Evolutionary conservation across 2,329 filamentous ascomycete genomes (phyloP).

Genomic region (Pestalotiopsis sp.): DNA sequence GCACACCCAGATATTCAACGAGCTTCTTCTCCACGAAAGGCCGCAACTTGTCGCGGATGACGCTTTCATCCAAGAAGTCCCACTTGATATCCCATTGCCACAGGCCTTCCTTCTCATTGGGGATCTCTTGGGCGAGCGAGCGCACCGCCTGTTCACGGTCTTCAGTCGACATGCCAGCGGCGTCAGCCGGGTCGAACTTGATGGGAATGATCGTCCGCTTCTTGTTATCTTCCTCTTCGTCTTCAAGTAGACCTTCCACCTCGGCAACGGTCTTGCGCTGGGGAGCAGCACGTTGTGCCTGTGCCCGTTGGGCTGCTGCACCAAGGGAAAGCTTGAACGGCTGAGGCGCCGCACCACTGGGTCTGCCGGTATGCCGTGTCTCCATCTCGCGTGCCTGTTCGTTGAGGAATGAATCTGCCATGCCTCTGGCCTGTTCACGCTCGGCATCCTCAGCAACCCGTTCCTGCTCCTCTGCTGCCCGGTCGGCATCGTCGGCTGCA

Average conservation of each 20-base stretch:
- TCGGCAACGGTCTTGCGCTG: slow-evolving; percentile 84
- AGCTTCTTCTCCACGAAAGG: slow-evolving; percentile 99
- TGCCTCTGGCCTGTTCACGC: slow-evolving; percentile 76
- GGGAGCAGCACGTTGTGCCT: slow-evolving; percentile 56
- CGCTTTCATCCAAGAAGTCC: slow-evolving; percentile 82
- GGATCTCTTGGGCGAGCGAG: slow-evolving; percentile 86
- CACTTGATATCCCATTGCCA: slow-evolving; percentile 95
- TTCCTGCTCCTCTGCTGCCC: slow-evolving; percentile 77
- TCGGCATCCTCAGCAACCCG: slow-evolving; percentile 69
- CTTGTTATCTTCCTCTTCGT: slow-evolving; percentile 82
- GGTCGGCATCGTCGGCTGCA: slow-evolving; percentile 79
- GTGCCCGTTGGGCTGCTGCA: slow-evolving; percentile 76
- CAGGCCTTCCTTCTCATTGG: slow-evolving; percentile 79
- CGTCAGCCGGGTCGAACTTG: slow-evolving; percentile 72
- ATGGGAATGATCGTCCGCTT: slow-evolving; percentile 81
- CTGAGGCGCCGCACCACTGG: slow-evolving; percentile 59
- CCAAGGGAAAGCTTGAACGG: slow-evolving; percentile 93
- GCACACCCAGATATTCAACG: slow-evolving; percentile 92
- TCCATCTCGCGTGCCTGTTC: slow-evolving; percentile 79
- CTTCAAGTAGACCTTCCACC: slow-evolving; percentile 90
- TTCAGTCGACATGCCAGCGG: slow-evolving; percentile 77
- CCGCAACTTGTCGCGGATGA: slow-evolving; percentile 83
- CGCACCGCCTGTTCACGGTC: slow-evolving; percentile 82
- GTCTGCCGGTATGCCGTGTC: slow-evolving; percentile 39
- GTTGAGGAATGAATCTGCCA: slow-evolving; percentile 90